These are phyloP conservation scores for Leccinum insolens DNA, from an alignment of 1,284 basidiomycete genomes.

Conservation along the genomic window DNA sequence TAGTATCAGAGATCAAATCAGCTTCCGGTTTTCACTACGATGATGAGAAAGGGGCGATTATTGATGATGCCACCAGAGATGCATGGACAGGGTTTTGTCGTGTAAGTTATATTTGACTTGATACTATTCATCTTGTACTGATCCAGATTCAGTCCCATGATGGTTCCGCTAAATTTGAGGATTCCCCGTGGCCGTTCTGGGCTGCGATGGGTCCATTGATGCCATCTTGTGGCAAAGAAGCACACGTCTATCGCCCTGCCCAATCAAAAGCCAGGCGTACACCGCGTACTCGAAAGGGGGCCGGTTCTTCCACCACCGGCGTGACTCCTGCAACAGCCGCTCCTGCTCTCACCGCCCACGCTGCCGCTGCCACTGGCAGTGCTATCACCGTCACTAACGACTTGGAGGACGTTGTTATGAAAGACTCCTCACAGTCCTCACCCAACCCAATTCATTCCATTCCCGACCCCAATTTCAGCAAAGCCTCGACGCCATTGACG, in stretches of 20 bases:
- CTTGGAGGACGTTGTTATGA: neutral
- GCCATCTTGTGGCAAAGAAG: neutral
- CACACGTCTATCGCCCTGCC: neutral
- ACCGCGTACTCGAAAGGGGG: neutral
- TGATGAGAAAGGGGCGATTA: neutral
- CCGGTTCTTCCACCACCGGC: neutral
- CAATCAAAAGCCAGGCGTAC: neutral
- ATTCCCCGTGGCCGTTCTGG: neutral
- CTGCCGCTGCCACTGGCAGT: neutral
- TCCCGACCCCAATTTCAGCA: neutral
- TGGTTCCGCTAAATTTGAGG: neutral
- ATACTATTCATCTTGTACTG: neutral
- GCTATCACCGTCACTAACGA: neutral
- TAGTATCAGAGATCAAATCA: neutral
- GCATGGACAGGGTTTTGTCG: neutral
- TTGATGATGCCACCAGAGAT: neutral
- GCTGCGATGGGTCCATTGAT: neutral
- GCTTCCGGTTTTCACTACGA: neutral
- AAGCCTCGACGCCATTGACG: neutral
- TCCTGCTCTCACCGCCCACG: neutral
- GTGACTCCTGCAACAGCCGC: neutral
- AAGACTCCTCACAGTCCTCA: neutral
- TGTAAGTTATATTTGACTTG: neutral
- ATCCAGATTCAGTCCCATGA: neutral
- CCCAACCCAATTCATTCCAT: neutral